Base-by-base conservation (phyloP, 768 basidiomycete species). In the Termitomyces sp. region DNA sequence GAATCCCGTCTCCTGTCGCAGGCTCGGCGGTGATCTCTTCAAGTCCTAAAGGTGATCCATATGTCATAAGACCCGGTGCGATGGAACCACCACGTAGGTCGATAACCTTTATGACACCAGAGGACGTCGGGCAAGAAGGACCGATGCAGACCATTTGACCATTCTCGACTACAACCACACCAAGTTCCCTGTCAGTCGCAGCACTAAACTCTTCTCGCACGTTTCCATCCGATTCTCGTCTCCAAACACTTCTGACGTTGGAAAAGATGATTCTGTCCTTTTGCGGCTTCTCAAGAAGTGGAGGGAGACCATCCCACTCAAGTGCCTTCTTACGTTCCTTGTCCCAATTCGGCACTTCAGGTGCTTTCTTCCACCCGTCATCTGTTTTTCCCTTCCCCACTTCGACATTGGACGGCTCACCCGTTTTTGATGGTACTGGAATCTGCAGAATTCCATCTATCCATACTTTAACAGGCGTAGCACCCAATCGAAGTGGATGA, bases 361-460 rank as follows among this genome's bases (percentile, higher is more conserved):
- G 86, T 6, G 78, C 65, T 60, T 77, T 74, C 36, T 73, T 75
- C 74, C 78, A 79, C 47, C 75, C 66, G 9, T 76, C 71, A 3
- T 71, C 78, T 58, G 78, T 74, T 61, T 80, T 78, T 0, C 76
- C 76, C 63, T 75, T 76, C 6, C 78, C 78, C 18, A 77, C 69
- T 24, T 77, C 71, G 18, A 80, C 74, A 57, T 81, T 74, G 18
- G 66, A 64, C n/a, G 71, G 67, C 61, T 75, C 69, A 4, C 67
- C 69, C 1, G 70, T 68, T 58, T 78, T 74, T 5, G 72, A 64
- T 18, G 79, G 78, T n/a, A 74, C 70, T 49, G 76, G 76, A 53
- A 89, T 77, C 65, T 95, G 93, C 4, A 84, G 68, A 58, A 93
- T 85, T 2, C 93, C 93, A 69, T 97, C 94, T 63, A 95, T 90